Conservation (phyloP, 148 eudicot genomes). For the Diospyros kaki region DNA sequence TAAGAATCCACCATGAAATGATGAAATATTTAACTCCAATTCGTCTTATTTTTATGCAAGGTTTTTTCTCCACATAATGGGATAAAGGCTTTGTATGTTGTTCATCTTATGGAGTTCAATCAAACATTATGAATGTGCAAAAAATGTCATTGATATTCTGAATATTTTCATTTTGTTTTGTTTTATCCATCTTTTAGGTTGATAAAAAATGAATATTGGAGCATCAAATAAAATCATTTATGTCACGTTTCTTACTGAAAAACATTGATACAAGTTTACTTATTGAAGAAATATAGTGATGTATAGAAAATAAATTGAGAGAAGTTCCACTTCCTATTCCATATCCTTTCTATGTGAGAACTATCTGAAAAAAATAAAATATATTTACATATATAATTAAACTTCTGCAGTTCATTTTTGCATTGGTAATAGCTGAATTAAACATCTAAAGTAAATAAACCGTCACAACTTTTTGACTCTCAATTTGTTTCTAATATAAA, state of each 20-base stretch:
- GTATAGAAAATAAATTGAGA: too few species aligned
- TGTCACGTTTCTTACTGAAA: too few species aligned
- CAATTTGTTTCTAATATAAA: not conserved
- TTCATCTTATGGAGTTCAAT: not conserved
- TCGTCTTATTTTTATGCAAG: not conserved
- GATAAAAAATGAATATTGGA: too few species aligned
- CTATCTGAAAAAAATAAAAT: not conserved
- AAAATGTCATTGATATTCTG: not conserved
- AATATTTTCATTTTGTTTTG: not conserved
- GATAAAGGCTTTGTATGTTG: too few species aligned
- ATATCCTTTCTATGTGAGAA: not conserved
- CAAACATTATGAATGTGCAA: not conserved
- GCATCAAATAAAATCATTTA: too few species aligned
- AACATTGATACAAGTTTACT: too few species aligned
- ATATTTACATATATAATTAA: not conserved
- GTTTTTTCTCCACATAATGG: too few species aligned
- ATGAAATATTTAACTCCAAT: not conserved
- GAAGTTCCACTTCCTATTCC: too few species aligned
- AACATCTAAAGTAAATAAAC: not conserved
- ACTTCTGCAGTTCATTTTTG: not conserved
- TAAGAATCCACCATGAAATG: not conserved
- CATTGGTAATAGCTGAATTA: not conserved
- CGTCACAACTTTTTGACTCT: not conserved
- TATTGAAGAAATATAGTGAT: too few species aligned
- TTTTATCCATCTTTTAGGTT: not conserved